Evolutionary conservation across 352 stramenopile genomes (phyloP).

Genomic region (Globisporangium nodosum): DNA sequence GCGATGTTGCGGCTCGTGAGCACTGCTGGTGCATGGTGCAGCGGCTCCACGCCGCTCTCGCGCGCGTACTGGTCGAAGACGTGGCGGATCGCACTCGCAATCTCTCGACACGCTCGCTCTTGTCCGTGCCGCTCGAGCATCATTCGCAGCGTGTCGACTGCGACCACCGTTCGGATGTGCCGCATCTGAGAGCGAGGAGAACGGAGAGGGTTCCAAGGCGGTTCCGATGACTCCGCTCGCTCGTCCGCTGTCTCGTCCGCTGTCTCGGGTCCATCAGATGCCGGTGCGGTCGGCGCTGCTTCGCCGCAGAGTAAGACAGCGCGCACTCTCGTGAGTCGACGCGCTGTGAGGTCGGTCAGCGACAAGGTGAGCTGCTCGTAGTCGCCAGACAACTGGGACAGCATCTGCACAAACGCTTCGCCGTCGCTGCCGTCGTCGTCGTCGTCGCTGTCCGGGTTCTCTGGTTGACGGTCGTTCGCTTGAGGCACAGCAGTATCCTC

Average conservation of each 20-base stretch:
- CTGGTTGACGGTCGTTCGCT: not conserved
- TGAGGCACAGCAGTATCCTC: too few species aligned
- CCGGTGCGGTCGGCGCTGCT: not conserved
- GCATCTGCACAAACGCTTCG: constrained; percentile 11
- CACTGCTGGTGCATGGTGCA: constrained; percentile 4
- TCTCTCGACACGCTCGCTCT: not conserved
- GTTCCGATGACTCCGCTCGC: not conserved
- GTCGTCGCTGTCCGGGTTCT: not conserved
- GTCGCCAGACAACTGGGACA: constrained; percentile 3
- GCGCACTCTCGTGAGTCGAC: constrained; percentile 5
- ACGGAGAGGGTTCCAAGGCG: too few species aligned
- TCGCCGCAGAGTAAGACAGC: constrained; percentile 2
- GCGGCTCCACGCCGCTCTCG: constrained; percentile 8
- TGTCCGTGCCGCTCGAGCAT: constrained; percentile 8
- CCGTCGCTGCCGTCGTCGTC: constrained; percentile 1
- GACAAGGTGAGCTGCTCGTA: constrained; percentile 5
- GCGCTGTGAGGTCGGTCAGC: not conserved
- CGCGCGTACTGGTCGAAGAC: constrained; percentile 10
- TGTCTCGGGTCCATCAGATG: not conserved
- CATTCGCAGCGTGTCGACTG: constrained; percentile 14
- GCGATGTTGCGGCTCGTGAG: constrained; percentile 16
- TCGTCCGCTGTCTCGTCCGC: not conserved
- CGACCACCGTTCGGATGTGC: constrained; percentile 8
- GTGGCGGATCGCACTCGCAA: constrained; percentile 6
- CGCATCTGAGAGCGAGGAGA: constrained; percentile 7